Evolutionary conservation across 805 yeast species (phyloP).

Genomic region (Torulaspora franciscae): DNA sequence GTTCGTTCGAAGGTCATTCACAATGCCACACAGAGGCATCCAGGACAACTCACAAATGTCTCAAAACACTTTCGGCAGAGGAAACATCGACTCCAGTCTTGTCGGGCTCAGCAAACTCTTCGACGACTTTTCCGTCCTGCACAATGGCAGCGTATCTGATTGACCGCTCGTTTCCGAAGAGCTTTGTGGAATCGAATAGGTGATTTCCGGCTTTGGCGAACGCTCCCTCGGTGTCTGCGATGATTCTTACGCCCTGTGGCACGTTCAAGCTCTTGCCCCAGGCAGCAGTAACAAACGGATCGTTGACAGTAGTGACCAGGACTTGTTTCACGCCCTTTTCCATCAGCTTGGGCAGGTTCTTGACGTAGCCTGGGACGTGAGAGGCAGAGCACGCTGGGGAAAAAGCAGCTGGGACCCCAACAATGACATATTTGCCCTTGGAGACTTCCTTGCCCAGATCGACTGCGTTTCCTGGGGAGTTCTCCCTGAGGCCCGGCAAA

Average conservation of each 20-base stretch:
- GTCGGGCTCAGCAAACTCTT: conserved; percentile 76
- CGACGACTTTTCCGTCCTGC: conserved; percentile 65
- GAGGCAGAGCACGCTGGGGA: conserved; percentile 71
- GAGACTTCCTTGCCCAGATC: conserved; percentile 47
- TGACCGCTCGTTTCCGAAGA: conserved; percentile 73
- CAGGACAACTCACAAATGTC: conserved; percentile 14
- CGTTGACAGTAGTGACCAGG: conserved; percentile 75
- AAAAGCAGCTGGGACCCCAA: conserved; percentile 78
- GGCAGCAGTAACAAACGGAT: conserved; percentile 77
- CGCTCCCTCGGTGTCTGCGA: conserved; percentile 78
- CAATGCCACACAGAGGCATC: not conserved
- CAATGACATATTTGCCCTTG: conserved; percentile 49
- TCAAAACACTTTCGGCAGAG: conserved; percentile 39
- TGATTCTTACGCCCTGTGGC: conserved; percentile 43
- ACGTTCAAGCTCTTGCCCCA: conserved; percentile 55
- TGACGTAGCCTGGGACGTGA: conserved; percentile 68
- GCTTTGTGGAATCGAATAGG: conserved; percentile 65
- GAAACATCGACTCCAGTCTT: conserved; percentile 58
- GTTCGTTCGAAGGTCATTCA: not conserved
- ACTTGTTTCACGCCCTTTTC: conserved; percentile 61
- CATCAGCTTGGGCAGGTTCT: conserved; percentile 46
- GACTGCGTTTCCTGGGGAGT: conserved; percentile 60
- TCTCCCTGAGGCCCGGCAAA: conserved; percentile 46
- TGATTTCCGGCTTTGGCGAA: conserved; percentile 62
- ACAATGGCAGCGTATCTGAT: conserved; percentile 73